Evolutionary conservation across 352 stramenopile genomes (phyloP).

Genomic region (Phytophthora pini): DNA sequence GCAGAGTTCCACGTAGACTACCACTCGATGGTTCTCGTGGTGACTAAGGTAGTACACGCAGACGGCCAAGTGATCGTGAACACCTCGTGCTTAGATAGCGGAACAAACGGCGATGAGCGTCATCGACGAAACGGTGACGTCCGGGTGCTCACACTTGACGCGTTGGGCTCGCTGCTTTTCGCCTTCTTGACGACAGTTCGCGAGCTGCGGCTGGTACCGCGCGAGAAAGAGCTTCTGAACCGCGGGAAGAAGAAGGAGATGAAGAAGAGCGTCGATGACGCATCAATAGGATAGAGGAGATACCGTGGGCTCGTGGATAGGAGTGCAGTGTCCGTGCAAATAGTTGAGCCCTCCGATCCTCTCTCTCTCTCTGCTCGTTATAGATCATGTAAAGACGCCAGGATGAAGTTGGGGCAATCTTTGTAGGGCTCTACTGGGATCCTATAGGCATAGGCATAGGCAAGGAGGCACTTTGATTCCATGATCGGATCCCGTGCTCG

Average conservation of each 20-base stretch:
- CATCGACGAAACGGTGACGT: constrained; percentile 27
- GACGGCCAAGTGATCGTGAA: constrained; percentile 50
- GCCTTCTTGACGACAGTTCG: constrained; percentile 83
- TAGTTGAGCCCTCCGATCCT: constrained; percentile 23
- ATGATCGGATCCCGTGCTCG: constrained; percentile 13
- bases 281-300: constrained; percentile 39
- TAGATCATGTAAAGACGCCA: constrained; percentile 21
- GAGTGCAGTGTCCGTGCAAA: constrained; percentile 18
- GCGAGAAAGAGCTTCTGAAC: constrained; percentile 70
- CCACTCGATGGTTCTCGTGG: constrained; percentile 40
- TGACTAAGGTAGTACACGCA: constrained; percentile 42
- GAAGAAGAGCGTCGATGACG: constrained; percentile 9
- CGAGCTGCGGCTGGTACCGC: constrained; percentile 78
- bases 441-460: no score
- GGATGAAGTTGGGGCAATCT: constrained; percentile 1
- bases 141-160: constrained; percentile 48
- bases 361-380: constrained; percentile 16
- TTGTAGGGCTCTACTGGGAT: neutral
- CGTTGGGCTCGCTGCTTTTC: constrained; percentile 59
- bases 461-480: no score
- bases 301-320: constrained; percentile 22
- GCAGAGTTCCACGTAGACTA: constrained; percentile 51
- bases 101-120: constrained; percentile 8
- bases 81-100: constrained; percentile 30
- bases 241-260: constrained; percentile 37